A percentile compares a stretch with the other conserved stretches of the same genome.
Conservation (phyloP, 148 eudicot genomes). For the Amaranthus palmeri region DNA sequence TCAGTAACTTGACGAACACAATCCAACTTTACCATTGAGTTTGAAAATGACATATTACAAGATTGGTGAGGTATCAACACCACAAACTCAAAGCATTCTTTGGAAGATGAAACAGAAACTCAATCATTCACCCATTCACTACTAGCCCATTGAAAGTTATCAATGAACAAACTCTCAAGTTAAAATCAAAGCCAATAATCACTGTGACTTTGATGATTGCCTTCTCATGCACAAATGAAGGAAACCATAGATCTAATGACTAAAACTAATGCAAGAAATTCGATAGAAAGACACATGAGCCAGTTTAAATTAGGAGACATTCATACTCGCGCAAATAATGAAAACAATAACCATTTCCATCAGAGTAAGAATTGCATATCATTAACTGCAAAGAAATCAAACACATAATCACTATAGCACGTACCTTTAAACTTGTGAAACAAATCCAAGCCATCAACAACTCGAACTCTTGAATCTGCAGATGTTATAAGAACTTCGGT, state of each 20-base stretch:
- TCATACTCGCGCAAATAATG: neutral
- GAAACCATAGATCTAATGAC: neutral
- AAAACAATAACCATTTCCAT: neutral
- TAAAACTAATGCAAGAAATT: neutral
- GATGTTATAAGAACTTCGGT: slow-evolving; percentile 89
- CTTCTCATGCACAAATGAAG: neutral
- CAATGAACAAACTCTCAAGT: neutral
- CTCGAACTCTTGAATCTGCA: slow-evolving; percentile 89
- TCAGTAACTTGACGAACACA: neutral
- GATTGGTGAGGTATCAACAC: neutral
- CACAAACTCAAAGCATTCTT: neutral
- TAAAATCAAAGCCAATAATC: neutral
- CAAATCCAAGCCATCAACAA: slow-evolving; percentile 71
- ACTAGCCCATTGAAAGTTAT: neutral
- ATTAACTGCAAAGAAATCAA: slow-evolving; percentile 3
- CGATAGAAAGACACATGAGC: neutral
- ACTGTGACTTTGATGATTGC: neutral
- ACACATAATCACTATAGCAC: neutral
- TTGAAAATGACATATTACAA: neutral
- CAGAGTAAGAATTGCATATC: neutral
- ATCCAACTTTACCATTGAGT: neutral
- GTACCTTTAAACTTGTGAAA: slow-evolving; percentile 92
- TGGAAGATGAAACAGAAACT: neutral
- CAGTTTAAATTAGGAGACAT: neutral
- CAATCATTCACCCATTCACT: neutral